Base-by-base conservation (phyloP, 2,329 filamentous ascomycete species). In the Xylaria sp. region DNA sequence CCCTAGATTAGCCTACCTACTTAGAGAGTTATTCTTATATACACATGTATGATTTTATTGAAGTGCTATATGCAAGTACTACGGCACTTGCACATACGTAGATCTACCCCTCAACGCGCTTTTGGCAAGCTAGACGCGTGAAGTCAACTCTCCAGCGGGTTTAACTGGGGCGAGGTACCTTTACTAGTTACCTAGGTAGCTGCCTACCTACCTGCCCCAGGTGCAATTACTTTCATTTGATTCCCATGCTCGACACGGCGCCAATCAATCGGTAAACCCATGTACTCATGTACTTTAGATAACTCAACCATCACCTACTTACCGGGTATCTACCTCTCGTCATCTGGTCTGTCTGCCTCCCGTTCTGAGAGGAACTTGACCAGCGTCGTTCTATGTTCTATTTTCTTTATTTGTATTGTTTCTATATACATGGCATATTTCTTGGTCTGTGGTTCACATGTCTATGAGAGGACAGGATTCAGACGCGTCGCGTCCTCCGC, bases 401-500 rank as follows among this genome's bases (percentile, higher is more conserved):
- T 61, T 63, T 51, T n/a, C 61, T 59, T 8, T 42, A 28, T 45
- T n/a, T 40, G 28, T 50, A 45, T 61, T 4, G 35, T 43, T 46
- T 37, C 21, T 46, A 55, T 50, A 66, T 74, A 71, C 60, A 76
- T 75, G 74, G 72, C 71, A 64, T 49, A 45, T 62, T 42, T 60
- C 69, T 64, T 60, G 65, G 40, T 25, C 50, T 66, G n/a, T 21
- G 8, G 4, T 47, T 58, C 56, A 58, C 64, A 78, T 78, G 75
- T 74, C 75, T 69, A 71, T 69, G 49, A 64, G 62, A 68, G 67
- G 66, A 69, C 70, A 68, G 47, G 69, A 65, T 63, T 70, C 76
- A 69, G 79, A 82, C 81, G 82, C 82, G 82, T 82, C 82, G 79
- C 83, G 80, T 78, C 78, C 76, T 63, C 71, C 67, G 64, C 78